Percentiles rank a stretch among this genome's conserved stretches.
Conservation (phyloP, 2,329 filamentous ascomycete species). For the Colletotrichum musicola region DNA sequence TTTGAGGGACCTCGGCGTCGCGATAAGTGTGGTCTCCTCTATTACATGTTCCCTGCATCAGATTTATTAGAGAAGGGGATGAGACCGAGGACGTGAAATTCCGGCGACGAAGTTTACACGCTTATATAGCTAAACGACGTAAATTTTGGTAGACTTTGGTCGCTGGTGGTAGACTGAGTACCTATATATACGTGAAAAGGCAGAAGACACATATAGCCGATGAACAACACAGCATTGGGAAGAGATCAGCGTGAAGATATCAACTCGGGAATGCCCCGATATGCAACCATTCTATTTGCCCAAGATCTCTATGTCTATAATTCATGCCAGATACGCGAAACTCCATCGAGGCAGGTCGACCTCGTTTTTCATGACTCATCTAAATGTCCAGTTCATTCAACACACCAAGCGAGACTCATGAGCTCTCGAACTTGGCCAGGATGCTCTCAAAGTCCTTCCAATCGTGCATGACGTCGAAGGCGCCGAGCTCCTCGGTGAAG, state of each 20-base stretch:
- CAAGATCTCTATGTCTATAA: constrained; percentile 21
- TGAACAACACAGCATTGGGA: too few species aligned
- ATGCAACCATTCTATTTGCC: constrained; percentile 17
- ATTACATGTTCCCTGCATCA: too few species aligned
- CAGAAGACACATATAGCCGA: too few species aligned
- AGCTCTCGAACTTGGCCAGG: constrained; percentile 39
- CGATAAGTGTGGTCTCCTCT: too few species aligned
- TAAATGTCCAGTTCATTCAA: neutral
- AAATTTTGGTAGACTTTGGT: too few species aligned
- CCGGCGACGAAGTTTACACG: too few species aligned
- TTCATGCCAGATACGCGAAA: constrained; percentile 8
- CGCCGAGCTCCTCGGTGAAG: constrained; percentile 36
- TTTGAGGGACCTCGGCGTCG: constrained; percentile 21
- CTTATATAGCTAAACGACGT: too few species aligned
- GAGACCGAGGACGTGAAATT: too few species aligned
- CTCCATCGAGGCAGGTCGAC: neutral
- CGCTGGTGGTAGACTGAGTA: too few species aligned
- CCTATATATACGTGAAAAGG: too few species aligned
- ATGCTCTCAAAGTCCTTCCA: constrained; percentile 40
- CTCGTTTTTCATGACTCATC: constrained; percentile 14
- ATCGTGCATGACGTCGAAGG: constrained; percentile 38
- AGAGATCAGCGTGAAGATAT: too few species aligned
- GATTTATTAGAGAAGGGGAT: too few species aligned
- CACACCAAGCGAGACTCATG: constrained; percentile 2
- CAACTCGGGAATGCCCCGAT: neutral